Evolutionary conservation across 176 grass and related monocot genomes (phyloP), one percentile per base, ranked within the genome.

Genomic region (Musa beccarii): DNA sequence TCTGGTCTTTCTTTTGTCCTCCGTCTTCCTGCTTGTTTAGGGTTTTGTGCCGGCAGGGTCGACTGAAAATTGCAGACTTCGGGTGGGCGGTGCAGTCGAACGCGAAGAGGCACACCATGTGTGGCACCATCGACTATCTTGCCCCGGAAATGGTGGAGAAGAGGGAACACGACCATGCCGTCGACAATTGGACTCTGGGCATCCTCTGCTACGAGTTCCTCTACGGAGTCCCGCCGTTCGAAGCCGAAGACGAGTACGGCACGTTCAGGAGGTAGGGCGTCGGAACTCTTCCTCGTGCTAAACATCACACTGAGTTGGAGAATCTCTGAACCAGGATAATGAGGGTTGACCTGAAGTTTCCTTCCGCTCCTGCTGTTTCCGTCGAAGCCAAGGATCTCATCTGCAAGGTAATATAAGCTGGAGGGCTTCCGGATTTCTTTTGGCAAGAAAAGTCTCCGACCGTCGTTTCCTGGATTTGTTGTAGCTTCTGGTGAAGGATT

Each of bases 101-200:
- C 84, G 59, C 80, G 61, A 99, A 99, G 74, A 84, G 95, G 0
- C 86, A 94, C 69, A 99, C 95, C 67, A 86, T 99, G 61, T 99
- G 90, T 80, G 95, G 95, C 15, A 99, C 95, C 17, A 86, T 94
- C 2, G 95, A 99, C 76, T 99, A 94, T 71, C 86, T 94, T 53
- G 90, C 95, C 76, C 95, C 90, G 43, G 95, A 99, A 78, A 89
- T 99, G 95, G 52, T 89, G 62, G 90, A 99, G 80, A 99, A 91
- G 78, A 99, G 77, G 64, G 84, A 91, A 19, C 95, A 99, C 4
- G 95, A 89, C 71, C 62, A 99, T 78, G 88, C 88, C n/a, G 90
- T 99, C 49, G 90, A 99, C 69, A 94, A 94, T 73, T 99, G 95
- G 90, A 99, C 90, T 51, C 54, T 97, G 63, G 90, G 93, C 49